Evolutionary conservation across 2,329 filamentous ascomycete species (phyloP).

Genomic region (Blastomyces gilchristii): DNA sequence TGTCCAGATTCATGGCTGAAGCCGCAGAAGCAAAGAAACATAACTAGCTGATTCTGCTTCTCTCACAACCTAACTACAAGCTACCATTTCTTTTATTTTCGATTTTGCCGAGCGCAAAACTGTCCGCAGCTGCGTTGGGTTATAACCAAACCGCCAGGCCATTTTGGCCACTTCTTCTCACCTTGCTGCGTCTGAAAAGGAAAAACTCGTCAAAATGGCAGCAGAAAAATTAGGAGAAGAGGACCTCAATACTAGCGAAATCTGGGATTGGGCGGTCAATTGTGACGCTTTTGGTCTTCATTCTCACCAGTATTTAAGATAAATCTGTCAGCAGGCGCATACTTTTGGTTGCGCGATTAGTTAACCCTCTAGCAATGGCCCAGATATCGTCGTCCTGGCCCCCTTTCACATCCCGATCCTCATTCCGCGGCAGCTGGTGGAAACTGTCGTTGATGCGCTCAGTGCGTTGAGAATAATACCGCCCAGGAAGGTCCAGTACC

Average conservation of each 20-base stretch:
- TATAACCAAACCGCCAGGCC: not conserved
- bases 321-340: constrained; percentile 4
- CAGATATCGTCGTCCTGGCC: constrained; percentile 60
- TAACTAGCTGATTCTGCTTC: not conserved
- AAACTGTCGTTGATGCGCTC: constrained; percentile 38
- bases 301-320: constrained; percentile 54
- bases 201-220: not conserved
- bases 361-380: constrained; percentile 6
- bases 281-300: constrained; percentile 57
- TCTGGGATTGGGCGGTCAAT: constrained; percentile 60
- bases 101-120: not conserved
- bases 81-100: not conserved
- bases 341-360: not conserved
- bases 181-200: not conserved
- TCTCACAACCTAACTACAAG: not conserved
- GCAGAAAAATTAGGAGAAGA: not conserved
- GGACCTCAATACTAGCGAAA: constrained; percentile 44
- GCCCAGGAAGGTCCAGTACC: constrained; percentile 23
- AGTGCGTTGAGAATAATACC: constrained; percentile 45
- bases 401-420: constrained; percentile 56
- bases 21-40: not conserved
- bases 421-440: constrained; percentile 44
- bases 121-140: not conserved
- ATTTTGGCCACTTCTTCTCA: not conserved
- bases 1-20: not conserved